A percentile compares a stretch with the other conserved stretches of the same genome.
phyloP scores from a whole-genome alignment of 495 filamentous ascomycete species.

The Trichoderma orchidacearum region DNA sequence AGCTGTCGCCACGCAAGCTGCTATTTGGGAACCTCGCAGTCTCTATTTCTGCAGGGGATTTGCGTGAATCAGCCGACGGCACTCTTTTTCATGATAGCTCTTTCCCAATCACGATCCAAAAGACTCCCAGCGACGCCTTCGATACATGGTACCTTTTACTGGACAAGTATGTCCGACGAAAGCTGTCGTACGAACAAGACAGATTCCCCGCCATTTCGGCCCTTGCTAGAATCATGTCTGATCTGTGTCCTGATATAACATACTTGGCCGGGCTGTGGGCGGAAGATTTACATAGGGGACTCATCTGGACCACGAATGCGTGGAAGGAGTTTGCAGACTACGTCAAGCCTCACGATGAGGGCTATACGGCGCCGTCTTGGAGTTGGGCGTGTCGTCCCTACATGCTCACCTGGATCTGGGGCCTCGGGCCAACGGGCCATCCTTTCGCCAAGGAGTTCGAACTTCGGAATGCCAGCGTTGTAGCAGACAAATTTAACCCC shows the following conservation, averaged over 20 bases:
- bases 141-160: neutral
- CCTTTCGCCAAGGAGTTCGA: neutral
- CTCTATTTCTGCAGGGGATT: neutral
- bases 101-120: neutral
- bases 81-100: neutral
- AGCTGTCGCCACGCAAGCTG: neutral
- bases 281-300: neutral
- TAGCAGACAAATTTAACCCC: neutral
- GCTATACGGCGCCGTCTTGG: neutral
- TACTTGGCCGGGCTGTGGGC: neutral
- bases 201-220: neutral
- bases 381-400: neutral
- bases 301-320: neutral
- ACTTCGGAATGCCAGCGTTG: neutral
- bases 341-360: neutral
- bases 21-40: neutral
- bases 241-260: neutral
- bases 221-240: neutral
- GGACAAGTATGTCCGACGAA: neutral
- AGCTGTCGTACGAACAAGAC: neutral
- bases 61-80: neutral
- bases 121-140: neutral
- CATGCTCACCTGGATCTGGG: neutral
- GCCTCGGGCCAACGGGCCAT: too few species aligned
- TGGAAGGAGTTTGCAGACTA: neutral